Evolutionary conservation across 257 asterid genomes (phyloP).

Genomic region (Ligustrum vulgare): DNA sequence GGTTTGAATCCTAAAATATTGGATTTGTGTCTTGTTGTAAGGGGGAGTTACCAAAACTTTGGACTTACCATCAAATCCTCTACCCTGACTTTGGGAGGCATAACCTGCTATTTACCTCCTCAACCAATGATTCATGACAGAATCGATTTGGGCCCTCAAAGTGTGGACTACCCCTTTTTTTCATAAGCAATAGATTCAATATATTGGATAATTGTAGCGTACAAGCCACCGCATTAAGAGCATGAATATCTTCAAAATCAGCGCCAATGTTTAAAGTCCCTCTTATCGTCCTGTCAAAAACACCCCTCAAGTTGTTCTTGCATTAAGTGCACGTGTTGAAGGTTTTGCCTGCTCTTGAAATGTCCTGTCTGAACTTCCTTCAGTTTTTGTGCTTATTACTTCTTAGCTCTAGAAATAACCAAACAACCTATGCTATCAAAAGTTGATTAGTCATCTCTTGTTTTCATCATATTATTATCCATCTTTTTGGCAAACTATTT

Average conservation of each 20-base stretch:
- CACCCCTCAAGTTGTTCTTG: neutral
- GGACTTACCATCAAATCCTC: no score
- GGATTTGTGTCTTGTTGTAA: no score
- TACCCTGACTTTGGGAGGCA: no score
- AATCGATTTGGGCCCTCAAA: no score
- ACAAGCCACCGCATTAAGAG: neutral
- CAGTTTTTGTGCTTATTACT: neutral
- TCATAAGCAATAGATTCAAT: neutral
- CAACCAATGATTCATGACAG: no score
- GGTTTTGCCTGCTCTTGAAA: slow-evolving; percentile 8
- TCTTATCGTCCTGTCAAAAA: slow-evolving; percentile 16
- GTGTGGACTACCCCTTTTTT: no score
- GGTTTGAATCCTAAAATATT: no score
- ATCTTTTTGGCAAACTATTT: no score
- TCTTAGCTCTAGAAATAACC: slow-evolving; percentile 11
- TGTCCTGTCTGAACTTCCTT: slow-evolving; percentile 18
- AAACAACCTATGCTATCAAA: neutral
- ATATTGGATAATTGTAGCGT: neutral
- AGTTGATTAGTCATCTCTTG: neutral
- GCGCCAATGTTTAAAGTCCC: slow-evolving; percentile 16
- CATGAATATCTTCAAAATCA: slow-evolving; percentile 20
- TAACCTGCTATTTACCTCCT: no score
- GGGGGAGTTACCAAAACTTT: no score
- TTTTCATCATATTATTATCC: neutral
- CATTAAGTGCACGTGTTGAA: slow-evolving; percentile 18